Conservation (phyloP, 1,284 basidiomycete species). For the Papiliotrema laurentii region DNA sequence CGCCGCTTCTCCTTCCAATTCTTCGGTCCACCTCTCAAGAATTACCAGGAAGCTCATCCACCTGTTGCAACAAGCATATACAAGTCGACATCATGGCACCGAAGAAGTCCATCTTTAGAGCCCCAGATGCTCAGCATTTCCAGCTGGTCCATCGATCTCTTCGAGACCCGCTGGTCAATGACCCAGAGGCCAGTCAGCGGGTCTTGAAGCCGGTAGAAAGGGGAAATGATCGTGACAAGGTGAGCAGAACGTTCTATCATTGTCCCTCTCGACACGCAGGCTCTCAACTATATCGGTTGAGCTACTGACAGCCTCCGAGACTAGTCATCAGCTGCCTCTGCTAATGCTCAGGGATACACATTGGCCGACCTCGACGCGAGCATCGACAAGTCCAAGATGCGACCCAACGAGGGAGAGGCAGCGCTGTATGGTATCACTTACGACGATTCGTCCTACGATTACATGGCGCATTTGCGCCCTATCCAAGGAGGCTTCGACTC, state of each 20-base stretch:
- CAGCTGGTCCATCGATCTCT: conserved; percentile 97
- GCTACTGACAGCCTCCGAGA: too few relatives aligned
- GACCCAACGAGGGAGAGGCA: conserved; percentile 70
- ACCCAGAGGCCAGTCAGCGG: conserved; percentile 80
- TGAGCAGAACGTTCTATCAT: conserved; percentile 5
- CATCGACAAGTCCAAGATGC: conserved; percentile 31
- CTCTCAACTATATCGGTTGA: too few relatives aligned
- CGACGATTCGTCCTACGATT: conserved; percentile 98
- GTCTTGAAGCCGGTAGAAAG: conserved; percentile 80
- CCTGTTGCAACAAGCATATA: neutral
- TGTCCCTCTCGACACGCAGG: neutral
- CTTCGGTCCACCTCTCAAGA: too few relatives aligned
- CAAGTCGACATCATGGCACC: conserved; percentile 35
- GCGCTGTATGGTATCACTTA: conserved; percentile 86
- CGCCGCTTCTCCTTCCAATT: too few relatives aligned
- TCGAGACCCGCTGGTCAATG: conserved; percentile 90
- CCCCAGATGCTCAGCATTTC: conserved; percentile 83
- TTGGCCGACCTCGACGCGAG: conserved; percentile 56
- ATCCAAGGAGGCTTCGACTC: conserved; percentile 61
- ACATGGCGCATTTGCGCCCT: conserved; percentile 90
- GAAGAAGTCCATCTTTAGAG: conserved; percentile 72
- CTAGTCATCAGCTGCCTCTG: too few relatives aligned
- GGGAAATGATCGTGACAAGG: conserved; percentile 60
- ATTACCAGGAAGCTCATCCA: too few relatives aligned
- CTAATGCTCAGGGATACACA: conserved; percentile 47